Evolutionary conservation across 306 rosid species (phyloP).

Genomic region (Trifolium pratense): DNA sequence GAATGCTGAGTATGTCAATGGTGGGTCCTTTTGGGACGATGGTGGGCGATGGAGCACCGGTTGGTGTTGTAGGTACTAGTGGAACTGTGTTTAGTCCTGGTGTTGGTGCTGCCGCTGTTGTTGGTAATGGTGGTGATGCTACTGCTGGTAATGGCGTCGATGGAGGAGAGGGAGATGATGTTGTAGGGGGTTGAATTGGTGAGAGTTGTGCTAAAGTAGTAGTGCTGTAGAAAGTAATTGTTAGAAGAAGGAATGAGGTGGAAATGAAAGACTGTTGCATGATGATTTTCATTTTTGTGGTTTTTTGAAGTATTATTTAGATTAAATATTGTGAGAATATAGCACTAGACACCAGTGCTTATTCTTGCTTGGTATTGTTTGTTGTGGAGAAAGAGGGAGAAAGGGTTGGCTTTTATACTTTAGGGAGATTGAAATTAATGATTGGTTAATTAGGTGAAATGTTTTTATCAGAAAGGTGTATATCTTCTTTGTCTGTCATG

Average conservation of each 20-base stretch:
- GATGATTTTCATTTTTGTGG: conserved; percentile 33
- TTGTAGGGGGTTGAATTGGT: conserved; percentile 53
- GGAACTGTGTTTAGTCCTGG: conserved; percentile 49
- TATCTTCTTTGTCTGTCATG: conserved; percentile 32
- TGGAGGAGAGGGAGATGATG: conserved; percentile 36
- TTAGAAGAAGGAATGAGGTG: conserved; percentile 41
- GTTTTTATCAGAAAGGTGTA: conserved; percentile 35
- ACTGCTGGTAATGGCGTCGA: conserved; percentile 20
- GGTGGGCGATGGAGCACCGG: conserved; percentile 52
- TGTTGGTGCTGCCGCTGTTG: conserved; percentile 43
- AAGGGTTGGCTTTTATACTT: conserved; percentile 37
- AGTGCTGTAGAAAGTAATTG: conserved; percentile 39
- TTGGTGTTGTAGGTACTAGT: conserved; percentile 46
- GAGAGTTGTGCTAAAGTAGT: conserved; percentile 47
- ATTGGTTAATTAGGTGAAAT: conserved; percentile 35
- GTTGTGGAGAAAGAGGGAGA: conserved; percentile 40
- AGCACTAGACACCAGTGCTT: neutral
- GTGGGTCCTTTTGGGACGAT: conserved; percentile 54
- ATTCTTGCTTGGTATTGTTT: neutral
- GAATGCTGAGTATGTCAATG: conserved; percentile 52
- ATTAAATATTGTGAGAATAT: neutral
- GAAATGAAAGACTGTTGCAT: conserved; percentile 43
- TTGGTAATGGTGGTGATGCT: conserved; percentile 18
- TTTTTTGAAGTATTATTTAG: neutral
- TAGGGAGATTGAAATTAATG: neutral